Conservation (phyloP, 2,329 filamentous ascomycete species). For the Fusarium oxysporum region DNA sequence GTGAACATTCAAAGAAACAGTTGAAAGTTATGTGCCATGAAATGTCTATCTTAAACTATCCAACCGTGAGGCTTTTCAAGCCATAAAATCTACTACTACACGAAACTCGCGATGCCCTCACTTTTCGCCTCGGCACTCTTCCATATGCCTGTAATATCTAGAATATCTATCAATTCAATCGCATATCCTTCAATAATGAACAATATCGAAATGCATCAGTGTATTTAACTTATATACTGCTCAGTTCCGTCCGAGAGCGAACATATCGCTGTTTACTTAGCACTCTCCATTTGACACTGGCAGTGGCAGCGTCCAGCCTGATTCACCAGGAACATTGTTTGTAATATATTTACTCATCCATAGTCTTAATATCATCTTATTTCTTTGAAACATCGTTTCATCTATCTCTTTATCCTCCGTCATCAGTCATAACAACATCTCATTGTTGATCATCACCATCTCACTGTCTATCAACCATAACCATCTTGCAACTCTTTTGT, state of each 20-base stretch:
- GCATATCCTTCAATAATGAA: accelerated
- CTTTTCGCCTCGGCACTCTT: background rate
- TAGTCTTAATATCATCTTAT: accelerated
- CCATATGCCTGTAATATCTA: accelerated
- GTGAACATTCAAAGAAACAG: background rate
- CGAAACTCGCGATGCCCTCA: background rate
- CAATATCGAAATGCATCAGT: background rate
- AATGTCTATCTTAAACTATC: background rate
- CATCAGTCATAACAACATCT: background rate
- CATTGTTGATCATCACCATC: background rate
- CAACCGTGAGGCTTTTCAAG: background rate
- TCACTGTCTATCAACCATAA: background rate
- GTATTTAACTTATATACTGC: background rate
- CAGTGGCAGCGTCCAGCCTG: background rate
- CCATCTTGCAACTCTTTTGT: background rate
- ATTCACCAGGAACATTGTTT: background rate
- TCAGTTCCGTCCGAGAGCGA: background rate
- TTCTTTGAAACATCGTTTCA: accelerated
- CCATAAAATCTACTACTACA: background rate
- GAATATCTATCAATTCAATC: accelerated
- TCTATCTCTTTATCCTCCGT: background rate
- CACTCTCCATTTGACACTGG: background rate
- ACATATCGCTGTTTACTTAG: background rate
- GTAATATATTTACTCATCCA: background rate
- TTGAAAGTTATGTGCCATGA: background rate